Percentiles rank a stretch among this genome's conserved stretches.
Conservation (phyloP, 1,284 basidiomycete species). For the Trametes polyzona region DNA sequence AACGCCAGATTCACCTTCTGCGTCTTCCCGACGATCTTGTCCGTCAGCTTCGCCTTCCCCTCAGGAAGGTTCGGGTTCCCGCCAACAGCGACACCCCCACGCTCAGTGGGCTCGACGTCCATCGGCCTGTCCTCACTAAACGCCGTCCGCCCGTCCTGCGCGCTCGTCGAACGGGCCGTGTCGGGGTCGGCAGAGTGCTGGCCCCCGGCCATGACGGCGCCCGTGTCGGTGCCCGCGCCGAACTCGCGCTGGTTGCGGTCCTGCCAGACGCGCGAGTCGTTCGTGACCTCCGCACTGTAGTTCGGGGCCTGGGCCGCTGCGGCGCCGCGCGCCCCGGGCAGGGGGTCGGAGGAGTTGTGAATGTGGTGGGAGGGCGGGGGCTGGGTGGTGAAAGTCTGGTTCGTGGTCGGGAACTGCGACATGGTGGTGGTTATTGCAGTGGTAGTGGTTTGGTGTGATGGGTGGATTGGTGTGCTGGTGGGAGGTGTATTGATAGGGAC, state of each 20-base stretch:
- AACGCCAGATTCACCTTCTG: constrained; percentile 47
- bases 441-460: background rate
- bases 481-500: background rate
- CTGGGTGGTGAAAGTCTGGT: constrained; percentile 10
- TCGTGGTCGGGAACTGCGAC: constrained; percentile 9
- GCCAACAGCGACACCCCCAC: constrained; percentile 49
- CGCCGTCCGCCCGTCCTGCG: constrained; percentile 32
- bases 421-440: background rate
- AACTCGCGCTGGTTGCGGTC: constrained; percentile 29
- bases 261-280: constrained; percentile 29
- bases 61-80: constrained; percentile 46
- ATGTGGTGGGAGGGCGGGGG: constrained; percentile 38
- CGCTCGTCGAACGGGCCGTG: background rate
- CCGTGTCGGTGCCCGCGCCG: constrained; percentile 30
- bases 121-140: constrained; percentile 45
- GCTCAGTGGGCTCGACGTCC: constrained; percentile 41
- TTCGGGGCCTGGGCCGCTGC: constrained; percentile 17
- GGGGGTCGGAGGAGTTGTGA: constrained; percentile 33
- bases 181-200: constrained; percentile 22
- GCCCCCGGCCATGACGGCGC: constrained; percentile 31
- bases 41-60: constrained; percentile 47
- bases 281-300: constrained; percentile 30
- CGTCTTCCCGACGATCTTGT: constrained; percentile 59
- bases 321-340: constrained; percentile 30
- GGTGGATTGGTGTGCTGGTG: background rate